Conservation (phyloP, 139 green algal species). For the Chlamydomonas schloesseri region DNA sequence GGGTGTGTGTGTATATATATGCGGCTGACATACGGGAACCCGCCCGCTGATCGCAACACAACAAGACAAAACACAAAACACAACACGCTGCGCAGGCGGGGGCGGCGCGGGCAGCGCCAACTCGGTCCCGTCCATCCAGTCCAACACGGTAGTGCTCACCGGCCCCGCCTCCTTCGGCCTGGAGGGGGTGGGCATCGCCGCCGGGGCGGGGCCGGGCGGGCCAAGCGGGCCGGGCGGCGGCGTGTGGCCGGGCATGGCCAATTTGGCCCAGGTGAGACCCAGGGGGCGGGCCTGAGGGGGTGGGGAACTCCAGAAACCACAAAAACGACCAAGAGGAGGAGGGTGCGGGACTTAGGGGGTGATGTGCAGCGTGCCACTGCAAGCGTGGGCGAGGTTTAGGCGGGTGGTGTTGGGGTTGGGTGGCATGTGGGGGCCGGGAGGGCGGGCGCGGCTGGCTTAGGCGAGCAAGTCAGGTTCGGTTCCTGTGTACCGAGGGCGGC, state of each 20-base stretch:
- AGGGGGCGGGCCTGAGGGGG: not conserved
- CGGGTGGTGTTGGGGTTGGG: not conserved
- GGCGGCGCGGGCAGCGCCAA: not conserved
- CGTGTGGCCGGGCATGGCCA: conserved; percentile 21
- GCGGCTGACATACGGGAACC: no score
- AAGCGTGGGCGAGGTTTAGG: not conserved
- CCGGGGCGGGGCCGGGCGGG: not conserved
- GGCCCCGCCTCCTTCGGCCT: conserved; percentile 34
- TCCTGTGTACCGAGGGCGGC: no score
- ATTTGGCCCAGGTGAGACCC: not conserved
- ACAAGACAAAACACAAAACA: no score
- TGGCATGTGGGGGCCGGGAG: not conserved
- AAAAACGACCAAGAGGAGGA: not conserved
- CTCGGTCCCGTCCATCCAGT: conserved; percentile 43
- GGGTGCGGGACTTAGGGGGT: no score
- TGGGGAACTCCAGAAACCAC: not conserved
- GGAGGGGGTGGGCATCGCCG: conserved; percentile 36
- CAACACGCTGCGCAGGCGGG: no score
- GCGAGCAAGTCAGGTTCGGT: no score
- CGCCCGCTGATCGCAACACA: no score
- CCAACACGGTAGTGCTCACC: conserved; percentile 22
- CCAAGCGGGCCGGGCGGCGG: no score
- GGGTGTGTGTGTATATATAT: no score
- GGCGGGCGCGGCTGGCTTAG: no score
- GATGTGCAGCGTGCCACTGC: not conserved